Conservation (phyloP, 2,329 filamentous ascomycete genomes). For the Stemphylium vesicarium region DNA sequence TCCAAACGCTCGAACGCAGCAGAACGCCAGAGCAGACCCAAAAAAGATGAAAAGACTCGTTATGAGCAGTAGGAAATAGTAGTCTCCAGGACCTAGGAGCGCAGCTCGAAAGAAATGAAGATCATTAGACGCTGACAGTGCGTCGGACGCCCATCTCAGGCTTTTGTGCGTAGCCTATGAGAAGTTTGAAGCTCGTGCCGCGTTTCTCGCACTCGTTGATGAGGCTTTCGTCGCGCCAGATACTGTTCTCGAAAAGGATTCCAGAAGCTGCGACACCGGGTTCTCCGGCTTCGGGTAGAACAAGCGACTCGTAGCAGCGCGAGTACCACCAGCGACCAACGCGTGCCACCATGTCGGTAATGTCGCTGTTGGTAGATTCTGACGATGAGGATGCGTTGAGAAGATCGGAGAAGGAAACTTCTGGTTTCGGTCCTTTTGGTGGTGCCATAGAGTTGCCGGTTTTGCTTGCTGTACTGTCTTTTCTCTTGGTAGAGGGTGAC, state of each 20-base stretch:
- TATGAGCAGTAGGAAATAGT: conserved; percentile 17
- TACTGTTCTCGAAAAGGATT: conserved; percentile 61
- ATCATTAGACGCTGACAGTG: conserved; percentile 56
- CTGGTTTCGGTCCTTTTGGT: conserved; percentile 34
- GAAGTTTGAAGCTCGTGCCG: conserved; percentile 84
- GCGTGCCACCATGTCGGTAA: conserved; percentile 88
- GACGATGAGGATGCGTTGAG: conserved; percentile 41
- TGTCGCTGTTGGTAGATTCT: conserved; percentile 73
- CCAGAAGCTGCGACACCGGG: conserved; percentile 42
- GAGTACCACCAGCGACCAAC: conserved; percentile 98
- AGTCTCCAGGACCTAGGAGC: conserved; percentile 41
- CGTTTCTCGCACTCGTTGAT: conserved; percentile 85
- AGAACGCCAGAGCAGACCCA: conserved; percentile 18
- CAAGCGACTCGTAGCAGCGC: conserved; percentile 81
- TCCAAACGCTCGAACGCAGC: conserved; percentile 46
- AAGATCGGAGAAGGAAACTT: conserved; percentile 47
- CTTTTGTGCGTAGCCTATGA: conserved; percentile 90
- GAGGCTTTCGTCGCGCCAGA: conserved; percentile 79
- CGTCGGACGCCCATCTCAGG: conserved; percentile 60
- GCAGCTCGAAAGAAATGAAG: conserved; percentile 37
- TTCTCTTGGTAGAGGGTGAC: conserved; percentile 28
- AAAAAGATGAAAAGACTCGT: conserved; percentile 19
- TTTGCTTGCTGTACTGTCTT: conserved; percentile 40
- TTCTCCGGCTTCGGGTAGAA: conserved; percentile 50
- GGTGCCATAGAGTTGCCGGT: conserved; percentile 17